Evolutionary conservation across 2,329 filamentous ascomycete genomes (phyloP), one percentile per base, ranked within the genome.

Genomic region (Cladosporium sp.): DNA sequence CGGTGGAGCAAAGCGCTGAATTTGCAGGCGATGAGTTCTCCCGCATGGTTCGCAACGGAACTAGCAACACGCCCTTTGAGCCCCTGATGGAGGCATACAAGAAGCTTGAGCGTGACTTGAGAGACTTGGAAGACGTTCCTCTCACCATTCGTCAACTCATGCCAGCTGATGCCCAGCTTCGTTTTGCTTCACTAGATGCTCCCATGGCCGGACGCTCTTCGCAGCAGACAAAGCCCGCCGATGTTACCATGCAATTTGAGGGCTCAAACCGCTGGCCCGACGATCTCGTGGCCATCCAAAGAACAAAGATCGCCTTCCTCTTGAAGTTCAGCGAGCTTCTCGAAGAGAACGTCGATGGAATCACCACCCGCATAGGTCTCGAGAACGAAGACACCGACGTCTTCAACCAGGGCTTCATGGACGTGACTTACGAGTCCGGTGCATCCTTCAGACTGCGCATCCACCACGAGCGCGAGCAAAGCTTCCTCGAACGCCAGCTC

Each of bases 261-360:
- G 88, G 86, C 4, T 97, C 93, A 6, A 85, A 83, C 39, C 85
- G 88, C 58, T 98, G 93, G 93, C 93, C 93, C 0, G 91, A 97
- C 63, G 89, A 94, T 62, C 71, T 97, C 7, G 81, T 81, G 3
- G 91, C 92, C 4, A 95, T 97, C 50, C 93, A 98, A 67, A 83
- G 90, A 62, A 91, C 90, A 11, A 98, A 98, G 69, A 80, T 94
- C 33, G 93, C 94, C 3, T 95, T 98, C 64, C 75, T 88, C 8
- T 68, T 85, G 7, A 84, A 82, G 60, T 83, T 95, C 50, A 82
- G 84, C 43, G 82, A 84, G 45, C 77, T 93, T 3, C 71, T 96
- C 3, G 80, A 84, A 59, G 76, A 80, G 15, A 70, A 75, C 2
- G 80, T 84, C 33, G 74, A 78, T 7, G 76, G 74, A 36, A 76